Evolutionary conservation across 2,329 filamentous ascomycete genomes (phyloP), one percentile per base, ranked within the genome.

Genomic region (Neonectria sp.): DNA sequence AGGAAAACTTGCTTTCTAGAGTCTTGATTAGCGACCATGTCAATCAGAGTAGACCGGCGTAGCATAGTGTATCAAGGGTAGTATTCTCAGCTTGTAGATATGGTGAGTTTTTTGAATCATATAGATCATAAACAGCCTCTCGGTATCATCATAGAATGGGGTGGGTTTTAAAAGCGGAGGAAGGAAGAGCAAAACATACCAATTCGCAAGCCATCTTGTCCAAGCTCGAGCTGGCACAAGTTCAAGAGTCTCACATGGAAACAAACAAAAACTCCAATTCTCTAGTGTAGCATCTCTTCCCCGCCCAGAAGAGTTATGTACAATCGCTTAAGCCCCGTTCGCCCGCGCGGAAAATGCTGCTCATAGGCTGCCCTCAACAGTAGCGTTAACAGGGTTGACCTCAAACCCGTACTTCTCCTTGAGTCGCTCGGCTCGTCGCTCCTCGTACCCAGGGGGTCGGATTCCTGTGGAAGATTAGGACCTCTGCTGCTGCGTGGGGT

Each of bases 321-420:
- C 78, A 80, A 71, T 73, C 68, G 67, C 71, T 73, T 67, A 63
- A 67, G 65, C 68, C 51, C 67, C 76, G 69, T 76, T 80, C 71
- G 69, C 65, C 68, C 58, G 63, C 57, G 46, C 60, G 55, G 70
- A 66, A 49, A 40, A 45, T 71, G 55, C 70, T 78, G 60, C 71
- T 78, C 77, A 82, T 77, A 79, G 77, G 77, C 81, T 82, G 65
- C 80, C 81, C 61, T 89, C 83, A 71, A 82, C 80, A 55, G 82
- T 83, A 49, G 87, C 85, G 65, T 82, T 87, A 72, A 91, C 89
- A 62, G 90, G 88, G 77, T 92, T 89, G 77, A 97, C 91, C 72
- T 97, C 94, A 77, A 97, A 89, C 66, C 95, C 94, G 78, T 97
- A 97, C 81, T 91, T 93, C 82, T 94, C 91, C 88, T 93, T 91